Percentiles rank a stretch among this genome's conserved stretches.
Evolutionary conservation across 2,329 filamentous ascomycete species (phyloP).

Genomic region (Apiospora kogelbergensis): DNA sequence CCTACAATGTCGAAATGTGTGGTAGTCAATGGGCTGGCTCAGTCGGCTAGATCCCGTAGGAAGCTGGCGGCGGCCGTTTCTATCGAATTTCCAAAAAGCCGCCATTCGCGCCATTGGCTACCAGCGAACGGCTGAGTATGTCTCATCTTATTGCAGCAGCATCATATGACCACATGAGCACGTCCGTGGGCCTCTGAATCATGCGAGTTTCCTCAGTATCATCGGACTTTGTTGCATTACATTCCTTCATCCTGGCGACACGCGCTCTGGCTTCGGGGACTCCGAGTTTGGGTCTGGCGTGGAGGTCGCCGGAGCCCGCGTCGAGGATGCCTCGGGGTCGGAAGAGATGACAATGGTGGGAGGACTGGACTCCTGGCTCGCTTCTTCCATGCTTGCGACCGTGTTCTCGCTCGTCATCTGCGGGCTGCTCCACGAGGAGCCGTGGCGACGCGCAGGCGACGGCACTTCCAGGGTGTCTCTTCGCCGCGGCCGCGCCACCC

Average conservation of each 20-base stretch:
- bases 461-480: conserved; percentile 35
- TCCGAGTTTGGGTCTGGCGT: no score
- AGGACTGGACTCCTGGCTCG: background rate
- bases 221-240: background rate
- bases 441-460: conserved; percentile 14
- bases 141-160: background rate
- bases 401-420: conserved; percentile 5
- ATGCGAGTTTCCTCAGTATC: no score
- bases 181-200: background rate
- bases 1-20: background rate
- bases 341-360: conserved; percentile 23
- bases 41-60: background rate
- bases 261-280: background rate
- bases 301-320: background rate
- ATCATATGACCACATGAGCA: background rate
- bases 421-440: conserved; percentile 16
- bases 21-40: background rate
- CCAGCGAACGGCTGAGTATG: background rate
- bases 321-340: conserved; percentile 4
- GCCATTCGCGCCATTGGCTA: background rate
- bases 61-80: background rate
- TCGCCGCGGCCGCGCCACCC: conserved; percentile 17
- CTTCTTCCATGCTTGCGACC: background rate
- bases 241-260: background rate
- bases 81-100: background rate